Conservation (phyloP, 768 basidiomycete species). For the Mycena filopes region DNA sequence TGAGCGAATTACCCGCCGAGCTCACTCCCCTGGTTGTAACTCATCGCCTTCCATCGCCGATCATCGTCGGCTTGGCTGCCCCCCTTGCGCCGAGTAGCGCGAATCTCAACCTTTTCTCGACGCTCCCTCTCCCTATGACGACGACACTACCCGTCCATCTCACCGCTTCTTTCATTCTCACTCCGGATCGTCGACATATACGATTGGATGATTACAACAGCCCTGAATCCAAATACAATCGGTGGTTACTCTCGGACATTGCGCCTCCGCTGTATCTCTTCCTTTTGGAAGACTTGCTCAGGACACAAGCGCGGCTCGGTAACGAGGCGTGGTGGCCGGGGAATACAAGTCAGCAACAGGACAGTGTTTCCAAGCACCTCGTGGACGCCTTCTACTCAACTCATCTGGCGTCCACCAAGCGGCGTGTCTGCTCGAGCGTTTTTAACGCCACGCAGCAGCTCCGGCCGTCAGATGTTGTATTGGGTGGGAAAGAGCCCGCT, state of each 20-base stretch:
- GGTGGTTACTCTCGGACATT: constrained; percentile 50
- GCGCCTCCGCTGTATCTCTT: constrained; percentile 52
- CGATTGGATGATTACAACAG: constrained; percentile 50
- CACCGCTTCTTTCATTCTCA: constrained; percentile 57
- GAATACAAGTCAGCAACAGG: constrained; percentile 27
- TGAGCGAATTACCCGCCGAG: constrained; percentile 14
- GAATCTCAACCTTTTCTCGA: constrained; percentile 52
- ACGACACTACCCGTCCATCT: constrained; percentile 58
- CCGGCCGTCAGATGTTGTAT: constrained; percentile 37
- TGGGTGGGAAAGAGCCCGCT: constrained; percentile 35
- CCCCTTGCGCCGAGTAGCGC: constrained; percentile 22
- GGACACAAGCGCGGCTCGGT: constrained; percentile 26
- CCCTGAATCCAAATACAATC: constrained; percentile 52
- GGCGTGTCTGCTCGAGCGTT: constrained; percentile 41
- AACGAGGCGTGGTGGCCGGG: constrained; percentile 52
- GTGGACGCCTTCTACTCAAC: constrained; percentile 45
- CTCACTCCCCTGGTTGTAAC: constrained; percentile 21
- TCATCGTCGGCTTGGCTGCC: constrained; percentile 47
- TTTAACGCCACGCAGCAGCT: constrained; percentile 25
- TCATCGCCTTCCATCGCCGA: constrained; percentile 43
- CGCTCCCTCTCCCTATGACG: constrained; percentile 52
- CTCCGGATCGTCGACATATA: constrained; percentile 57
- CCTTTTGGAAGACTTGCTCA: constrained; percentile 47
- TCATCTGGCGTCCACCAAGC: constrained; percentile 36
- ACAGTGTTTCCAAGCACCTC: constrained; percentile 31